Evolutionary conservation across 495 filamentous ascomycete genomes (phyloP).

Genomic region (Clohesyomyces aquaticus): DNA sequence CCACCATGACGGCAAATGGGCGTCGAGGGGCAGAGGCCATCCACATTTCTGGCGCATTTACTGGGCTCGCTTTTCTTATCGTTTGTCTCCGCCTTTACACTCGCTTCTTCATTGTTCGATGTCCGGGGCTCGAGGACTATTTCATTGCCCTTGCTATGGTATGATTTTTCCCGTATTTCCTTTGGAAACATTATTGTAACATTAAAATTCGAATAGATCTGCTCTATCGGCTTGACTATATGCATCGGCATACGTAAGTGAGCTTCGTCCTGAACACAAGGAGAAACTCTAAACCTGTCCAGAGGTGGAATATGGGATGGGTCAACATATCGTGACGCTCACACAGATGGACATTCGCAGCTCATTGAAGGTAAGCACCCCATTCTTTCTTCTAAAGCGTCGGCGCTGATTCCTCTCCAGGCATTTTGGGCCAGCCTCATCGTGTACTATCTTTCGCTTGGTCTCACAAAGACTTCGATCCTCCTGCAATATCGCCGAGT

Average conservation of each 20-base stretch:
- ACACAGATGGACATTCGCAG: slow-evolving; percentile 10
- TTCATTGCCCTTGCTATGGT: slow-evolving; percentile 38
- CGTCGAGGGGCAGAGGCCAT: slow-evolving; percentile 14
- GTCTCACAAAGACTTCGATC: slow-evolving; percentile 42
- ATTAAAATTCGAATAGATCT: slow-evolving; percentile 26
- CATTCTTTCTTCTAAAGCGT: background rate
- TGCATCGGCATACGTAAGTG: slow-evolving; percentile 32
- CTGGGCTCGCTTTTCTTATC: slow-evolving; percentile 24
- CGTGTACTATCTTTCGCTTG: slow-evolving; percentile 40
- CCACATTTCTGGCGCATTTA: slow-evolving; percentile 20
- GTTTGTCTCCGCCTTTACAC: slow-evolving; percentile 37
- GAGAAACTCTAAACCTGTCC: background rate
- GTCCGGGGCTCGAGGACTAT: slow-evolving; percentile 36
- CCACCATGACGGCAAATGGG: slow-evolving; percentile 3
- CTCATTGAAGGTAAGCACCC: slow-evolving; percentile 26
- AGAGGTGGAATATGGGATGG: slow-evolving; percentile 41
- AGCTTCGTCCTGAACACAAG: background rate
- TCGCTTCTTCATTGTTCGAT: slow-evolving; percentile 31
- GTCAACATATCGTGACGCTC: slow-evolving; percentile 22
- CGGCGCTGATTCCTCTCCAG: slow-evolving; percentile 18
- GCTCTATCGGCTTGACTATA: slow-evolving; percentile 40
- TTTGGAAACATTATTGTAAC: background rate
- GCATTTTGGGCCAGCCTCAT: slow-evolving; percentile 40
- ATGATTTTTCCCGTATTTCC: no score
- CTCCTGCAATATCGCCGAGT: slow-evolving; percentile 43